Evolutionary conservation across 2,329 filamentous ascomycete genomes (phyloP).

Genomic region (Acrocalymma vagum): DNA sequence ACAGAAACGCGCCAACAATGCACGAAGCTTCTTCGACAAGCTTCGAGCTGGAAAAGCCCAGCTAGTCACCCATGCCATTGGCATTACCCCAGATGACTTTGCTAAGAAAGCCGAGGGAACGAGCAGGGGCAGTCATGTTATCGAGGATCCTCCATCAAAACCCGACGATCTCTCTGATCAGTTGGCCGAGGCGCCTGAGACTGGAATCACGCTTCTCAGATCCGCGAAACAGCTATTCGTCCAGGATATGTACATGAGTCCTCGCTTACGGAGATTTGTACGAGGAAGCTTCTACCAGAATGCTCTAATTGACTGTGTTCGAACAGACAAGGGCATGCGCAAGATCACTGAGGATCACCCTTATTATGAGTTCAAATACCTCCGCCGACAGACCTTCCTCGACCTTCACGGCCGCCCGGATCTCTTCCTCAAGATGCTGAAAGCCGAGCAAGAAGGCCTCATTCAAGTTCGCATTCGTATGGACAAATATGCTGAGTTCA

Average conservation of each 20-base stretch:
- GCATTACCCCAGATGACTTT: constrained; percentile 87
- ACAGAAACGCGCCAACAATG: constrained; percentile 83
- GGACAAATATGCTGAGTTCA: constrained; percentile 78
- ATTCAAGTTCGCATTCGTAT: constrained; percentile 85
- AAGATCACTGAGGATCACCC: constrained; percentile 95
- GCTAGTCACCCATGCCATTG: constrained; percentile 85
- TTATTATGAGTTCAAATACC: constrained; percentile 97
- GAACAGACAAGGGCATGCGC: constrained; percentile 92
- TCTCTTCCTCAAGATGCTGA: constrained; percentile 95
- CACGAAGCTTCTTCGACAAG: constrained; percentile 82
- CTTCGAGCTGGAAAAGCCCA: constrained; percentile 83
- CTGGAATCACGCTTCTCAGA: constrained; percentile 76
- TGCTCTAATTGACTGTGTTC: constrained; percentile 83
- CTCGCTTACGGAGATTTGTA: constrained; percentile 88
- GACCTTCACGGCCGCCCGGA: constrained; percentile 86
- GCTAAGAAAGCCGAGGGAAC: constrained; percentile 85
- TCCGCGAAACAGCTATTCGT: constrained; percentile 88
- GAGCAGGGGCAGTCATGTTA: constrained; percentile 69
- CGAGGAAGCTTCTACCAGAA: constrained; percentile 83
- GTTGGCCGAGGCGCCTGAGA: constrained; percentile 60
- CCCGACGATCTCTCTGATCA: constrained; percentile 89
- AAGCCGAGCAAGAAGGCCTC: constrained; percentile 92
- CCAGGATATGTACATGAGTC: constrained; percentile 88
- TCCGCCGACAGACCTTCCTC: constrained; percentile 85
- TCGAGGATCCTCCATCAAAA: constrained; percentile 81